Percentiles rank a stretch among this genome's conserved stretches.
Conservation (phyloP, 73 alveolate species). For the Paramecium tetraurelia region DNA sequence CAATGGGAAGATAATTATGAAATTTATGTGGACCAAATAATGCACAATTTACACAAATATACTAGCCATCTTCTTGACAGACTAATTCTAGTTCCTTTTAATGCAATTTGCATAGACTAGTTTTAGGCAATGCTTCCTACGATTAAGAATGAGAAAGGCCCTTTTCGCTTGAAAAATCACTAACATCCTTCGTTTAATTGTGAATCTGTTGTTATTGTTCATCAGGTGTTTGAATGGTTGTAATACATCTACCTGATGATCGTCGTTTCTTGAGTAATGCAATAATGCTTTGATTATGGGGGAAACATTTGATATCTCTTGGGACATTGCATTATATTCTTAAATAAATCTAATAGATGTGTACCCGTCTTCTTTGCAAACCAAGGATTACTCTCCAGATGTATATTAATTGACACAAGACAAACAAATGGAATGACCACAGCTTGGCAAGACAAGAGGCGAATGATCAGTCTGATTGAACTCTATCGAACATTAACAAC, state of each 20-base stretch:
- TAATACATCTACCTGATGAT: background rate
- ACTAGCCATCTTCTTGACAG: constrained; percentile 79
- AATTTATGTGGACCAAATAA: constrained; percentile 86
- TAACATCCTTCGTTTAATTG: background rate
- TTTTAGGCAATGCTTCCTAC: background rate
- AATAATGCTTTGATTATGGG: background rate
- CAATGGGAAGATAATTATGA: constrained; percentile 76
- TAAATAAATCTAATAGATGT: background rate
- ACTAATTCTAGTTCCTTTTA: constrained; percentile 74
- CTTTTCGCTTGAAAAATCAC: background rate
- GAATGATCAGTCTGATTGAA: background rate
- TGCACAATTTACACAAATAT: constrained; percentile 88
- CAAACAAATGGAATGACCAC: constrained; percentile 1
- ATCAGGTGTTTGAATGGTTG: background rate
- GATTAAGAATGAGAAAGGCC: background rate
- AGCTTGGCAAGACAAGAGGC: background rate
- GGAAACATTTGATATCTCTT: background rate
- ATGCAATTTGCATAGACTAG: constrained; percentile 42
- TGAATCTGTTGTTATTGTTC: background rate
- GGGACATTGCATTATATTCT: background rate
- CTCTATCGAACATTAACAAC: constrained; percentile 13
- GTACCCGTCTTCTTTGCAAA: constrained; percentile 33
- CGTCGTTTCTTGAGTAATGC: background rate
- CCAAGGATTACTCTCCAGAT: background rate
- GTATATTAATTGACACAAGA: background rate